phyloP scores from a whole-genome alignment of 2,329 filamentous ascomycete species.

The Camillea tinctor region DNA sequence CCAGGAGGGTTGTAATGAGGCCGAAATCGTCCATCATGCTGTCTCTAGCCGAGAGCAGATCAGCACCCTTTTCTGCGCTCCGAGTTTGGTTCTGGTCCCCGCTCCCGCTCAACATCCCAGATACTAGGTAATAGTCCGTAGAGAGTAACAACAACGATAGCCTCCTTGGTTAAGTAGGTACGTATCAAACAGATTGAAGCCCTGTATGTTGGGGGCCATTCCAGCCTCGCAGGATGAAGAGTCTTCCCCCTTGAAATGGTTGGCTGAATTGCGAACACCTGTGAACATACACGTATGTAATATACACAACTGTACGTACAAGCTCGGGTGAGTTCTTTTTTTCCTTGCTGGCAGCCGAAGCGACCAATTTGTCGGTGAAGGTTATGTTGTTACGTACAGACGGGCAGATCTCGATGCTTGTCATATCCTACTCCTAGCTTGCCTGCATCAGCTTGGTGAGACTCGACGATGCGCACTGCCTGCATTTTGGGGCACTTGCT shows the following conservation, averaged over 20 bases:
- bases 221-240: not conserved
- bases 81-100: slow-evolving; percentile 3
- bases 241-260: not conserved
- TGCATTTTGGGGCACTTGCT: slow-evolving; percentile 14
- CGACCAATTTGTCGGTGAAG: not conserved
- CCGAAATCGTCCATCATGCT: slow-evolving; percentile 11
- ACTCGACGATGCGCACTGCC: slow-evolving; percentile 10
- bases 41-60: slow-evolving; percentile 9
- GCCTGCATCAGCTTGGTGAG: slow-evolving; percentile 6
- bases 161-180: not conserved
- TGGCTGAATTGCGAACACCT: not conserved
- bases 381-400: not conserved
- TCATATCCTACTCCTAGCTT: slow-evolving; percentile 1
- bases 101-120: slow-evolving; percentile 3
- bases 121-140: not conserved
- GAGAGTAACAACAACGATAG: not conserved
- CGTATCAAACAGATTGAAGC: not conserved
- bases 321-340: not conserved
- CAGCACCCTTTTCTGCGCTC: slow-evolving; percentile 6
- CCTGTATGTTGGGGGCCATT: not conserved
- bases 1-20: slow-evolving; percentile 13
- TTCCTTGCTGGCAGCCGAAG: not conserved
- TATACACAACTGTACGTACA: not conserved
- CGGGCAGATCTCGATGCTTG: slow-evolving; percentile 4
- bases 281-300: not conserved